A percentile compares a stretch with the other conserved stretches of the same genome.
phyloP scores from a whole-genome alignment of 345 rosid species.

The Anacardium occidentale region DNA sequence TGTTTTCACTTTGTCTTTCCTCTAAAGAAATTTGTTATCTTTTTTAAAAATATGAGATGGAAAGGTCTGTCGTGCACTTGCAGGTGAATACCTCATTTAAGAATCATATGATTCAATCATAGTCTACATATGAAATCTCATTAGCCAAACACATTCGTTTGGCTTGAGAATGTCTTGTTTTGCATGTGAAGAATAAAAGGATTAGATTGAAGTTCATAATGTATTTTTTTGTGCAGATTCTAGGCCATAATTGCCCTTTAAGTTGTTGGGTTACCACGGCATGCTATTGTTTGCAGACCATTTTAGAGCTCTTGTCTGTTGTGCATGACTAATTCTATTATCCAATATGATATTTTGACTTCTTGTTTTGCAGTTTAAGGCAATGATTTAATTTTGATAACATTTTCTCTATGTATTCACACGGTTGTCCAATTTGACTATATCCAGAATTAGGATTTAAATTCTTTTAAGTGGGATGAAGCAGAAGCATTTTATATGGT shows the following conservation, averaged over 20 bases:
- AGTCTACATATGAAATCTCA: background rate
- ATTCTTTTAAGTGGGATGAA: slow-evolving; percentile 9
- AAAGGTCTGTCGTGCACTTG: background rate
- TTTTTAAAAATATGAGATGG: background rate
- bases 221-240: background rate
- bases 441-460: slow-evolving; percentile 1
- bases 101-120: background rate
- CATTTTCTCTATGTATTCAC: background rate
- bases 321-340: background rate
- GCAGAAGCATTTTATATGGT: background rate
- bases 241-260: background rate
- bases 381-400: background rate
- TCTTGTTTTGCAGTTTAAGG: background rate
- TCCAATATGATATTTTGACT: background rate
- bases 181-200: background rate
- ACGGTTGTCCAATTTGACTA: background rate
- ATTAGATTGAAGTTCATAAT: background rate
- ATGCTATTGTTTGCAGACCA: background rate
- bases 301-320: background rate
- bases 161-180: background rate
- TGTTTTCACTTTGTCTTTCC: background rate
- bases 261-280: slow-evolving; percentile 4
- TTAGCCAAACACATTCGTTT: background rate
- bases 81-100: background rate
- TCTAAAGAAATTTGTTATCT: background rate